These are phyloP conservation scores for Ottelia alismoides DNA, from an alignment of 106 monocot genomes.

Conservation along the genomic window DNA sequence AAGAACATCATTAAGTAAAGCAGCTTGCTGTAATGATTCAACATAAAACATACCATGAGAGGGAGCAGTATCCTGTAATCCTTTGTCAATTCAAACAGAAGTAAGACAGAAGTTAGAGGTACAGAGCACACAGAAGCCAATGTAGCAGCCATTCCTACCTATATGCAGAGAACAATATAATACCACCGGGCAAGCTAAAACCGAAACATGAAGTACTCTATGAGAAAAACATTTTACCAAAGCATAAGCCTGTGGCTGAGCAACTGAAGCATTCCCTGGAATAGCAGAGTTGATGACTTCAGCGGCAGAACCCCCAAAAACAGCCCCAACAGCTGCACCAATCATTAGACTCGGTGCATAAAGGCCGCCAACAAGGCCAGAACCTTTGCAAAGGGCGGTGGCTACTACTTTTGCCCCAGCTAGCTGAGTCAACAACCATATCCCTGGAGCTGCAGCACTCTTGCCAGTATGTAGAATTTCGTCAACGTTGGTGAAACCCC, in stretches of 20 bases:
- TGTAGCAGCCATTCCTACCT: constrained; percentile 99
- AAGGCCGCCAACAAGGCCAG: constrained; percentile 97
- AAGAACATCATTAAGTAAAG: no score
- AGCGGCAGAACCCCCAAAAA: constrained; percentile 97
- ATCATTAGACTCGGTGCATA: constrained; percentile 99
- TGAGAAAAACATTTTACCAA: constrained; percentile 34
- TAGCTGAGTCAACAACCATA: constrained; percentile 95
- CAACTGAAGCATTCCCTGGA: constrained; percentile 93
- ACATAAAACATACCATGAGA: constrained; percentile 55
- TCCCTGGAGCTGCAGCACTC: constrained; percentile 96
- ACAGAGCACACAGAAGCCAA: constrained; percentile 98
- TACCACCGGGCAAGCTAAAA: no score
- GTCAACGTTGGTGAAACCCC: constrained; percentile 99
- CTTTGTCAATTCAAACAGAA: constrained; percentile 95
- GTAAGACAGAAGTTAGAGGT: constrained; percentile 92
- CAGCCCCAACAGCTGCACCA: constrained; percentile 99
- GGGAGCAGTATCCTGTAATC: constrained; percentile 98
- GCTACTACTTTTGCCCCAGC: constrained; percentile 92
- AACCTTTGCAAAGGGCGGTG: constrained; percentile 97
- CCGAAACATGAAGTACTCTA: no score
- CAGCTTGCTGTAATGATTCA: no score
- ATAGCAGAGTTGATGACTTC: constrained; percentile 91
- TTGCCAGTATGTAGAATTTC: constrained; percentile 99
- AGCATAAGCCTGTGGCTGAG: constrained; percentile 99
- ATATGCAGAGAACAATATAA: no score